Conservation (phyloP, 192 early-diverging fungal species). For the Podila minutissima region DNA sequence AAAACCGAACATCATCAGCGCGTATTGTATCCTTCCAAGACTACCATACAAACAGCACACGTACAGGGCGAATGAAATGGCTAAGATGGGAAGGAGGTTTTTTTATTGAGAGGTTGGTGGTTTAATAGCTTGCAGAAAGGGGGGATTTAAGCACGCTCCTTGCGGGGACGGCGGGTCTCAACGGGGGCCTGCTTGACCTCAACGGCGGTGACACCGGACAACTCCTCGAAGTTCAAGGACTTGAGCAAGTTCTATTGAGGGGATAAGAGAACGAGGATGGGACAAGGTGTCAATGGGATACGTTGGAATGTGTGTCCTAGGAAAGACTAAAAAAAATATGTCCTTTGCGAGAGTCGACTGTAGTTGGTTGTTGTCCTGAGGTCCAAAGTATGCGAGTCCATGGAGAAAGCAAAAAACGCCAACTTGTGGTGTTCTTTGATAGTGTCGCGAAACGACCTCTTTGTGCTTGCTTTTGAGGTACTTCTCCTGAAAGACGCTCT, state of each 20-base stretch:
- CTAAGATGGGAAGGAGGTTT: constrained; percentile 5
- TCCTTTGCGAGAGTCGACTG: no score
- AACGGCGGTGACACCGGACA: constrained; percentile 83
- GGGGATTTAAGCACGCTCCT: constrained; percentile 34
- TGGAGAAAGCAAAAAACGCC: no score
- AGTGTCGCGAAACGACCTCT: no score
- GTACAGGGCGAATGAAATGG: background rate
- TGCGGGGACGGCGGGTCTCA: constrained; percentile 38
- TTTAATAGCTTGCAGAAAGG: background rate
- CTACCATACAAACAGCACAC: no score
- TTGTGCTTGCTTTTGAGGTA: no score
- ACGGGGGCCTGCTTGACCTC: constrained; percentile 47
- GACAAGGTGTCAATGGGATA: constrained; percentile 8
- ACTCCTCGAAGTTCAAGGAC: constrained; percentile 94
- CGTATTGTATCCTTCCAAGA: no score
- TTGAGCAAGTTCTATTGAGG: constrained; percentile 85
- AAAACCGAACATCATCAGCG: no score
- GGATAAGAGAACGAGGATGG: constrained; percentile 7
- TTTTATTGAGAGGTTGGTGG: constrained; percentile 1
- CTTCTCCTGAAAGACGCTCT: no score
- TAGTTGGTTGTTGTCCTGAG: no score
- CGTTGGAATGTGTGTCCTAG: background rate
- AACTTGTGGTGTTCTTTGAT: no score
- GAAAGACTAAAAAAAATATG: background rate
- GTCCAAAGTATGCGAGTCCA: no score